Conservation (phyloP, 345 rosid genomes). For the Capsella bursapastoris region DNA sequence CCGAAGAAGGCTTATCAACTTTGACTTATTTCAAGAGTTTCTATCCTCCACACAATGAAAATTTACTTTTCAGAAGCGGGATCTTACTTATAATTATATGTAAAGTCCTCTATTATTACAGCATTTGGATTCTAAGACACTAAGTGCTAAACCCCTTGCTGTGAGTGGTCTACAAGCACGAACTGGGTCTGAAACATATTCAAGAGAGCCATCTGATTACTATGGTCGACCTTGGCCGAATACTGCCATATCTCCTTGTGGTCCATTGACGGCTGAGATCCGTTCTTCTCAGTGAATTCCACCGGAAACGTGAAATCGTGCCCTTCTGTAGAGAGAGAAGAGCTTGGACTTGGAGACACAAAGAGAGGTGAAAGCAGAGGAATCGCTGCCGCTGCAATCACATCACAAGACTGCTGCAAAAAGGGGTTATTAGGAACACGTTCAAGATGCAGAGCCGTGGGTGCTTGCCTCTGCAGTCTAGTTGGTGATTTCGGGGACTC, state of each 20-base stretch:
- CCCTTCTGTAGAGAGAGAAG: conserved; percentile 9
- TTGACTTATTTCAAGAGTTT: conserved; percentile 13
- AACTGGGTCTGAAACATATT: conserved; percentile 54
- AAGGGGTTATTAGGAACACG: conserved; percentile 2
- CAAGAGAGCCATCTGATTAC: conserved; percentile 45
- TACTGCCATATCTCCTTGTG: conserved; percentile 35
- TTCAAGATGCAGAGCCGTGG: conserved; percentile 50
- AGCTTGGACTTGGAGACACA: conserved; percentile 39
- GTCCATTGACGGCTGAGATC: conserved; percentile 26
- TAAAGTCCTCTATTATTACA: conserved; percentile 17
- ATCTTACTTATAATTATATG: conserved; percentile 4
- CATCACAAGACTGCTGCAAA: conserved; percentile 23
- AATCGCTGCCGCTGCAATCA: conserved; percentile 43
- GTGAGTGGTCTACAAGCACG: conserved; percentile 49
- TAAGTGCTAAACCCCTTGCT: conserved; percentile 1
- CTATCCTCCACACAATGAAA: not conserved
- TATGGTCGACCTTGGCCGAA: conserved; percentile 35
- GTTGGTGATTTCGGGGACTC: conserved; percentile 51
- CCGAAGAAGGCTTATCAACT: conserved; percentile 19
- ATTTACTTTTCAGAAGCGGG: conserved; percentile 10
- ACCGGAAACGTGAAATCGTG: conserved; percentile 43
- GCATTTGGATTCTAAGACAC: conserved; percentile 20
- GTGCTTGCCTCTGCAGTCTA: conserved; percentile 69
- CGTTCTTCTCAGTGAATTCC: conserved; percentile 9
- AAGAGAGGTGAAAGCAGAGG: conserved; percentile 63